Conservation (phyloP, 2,329 filamentous ascomycete species). For the Venturiaceae sp. region DNA sequence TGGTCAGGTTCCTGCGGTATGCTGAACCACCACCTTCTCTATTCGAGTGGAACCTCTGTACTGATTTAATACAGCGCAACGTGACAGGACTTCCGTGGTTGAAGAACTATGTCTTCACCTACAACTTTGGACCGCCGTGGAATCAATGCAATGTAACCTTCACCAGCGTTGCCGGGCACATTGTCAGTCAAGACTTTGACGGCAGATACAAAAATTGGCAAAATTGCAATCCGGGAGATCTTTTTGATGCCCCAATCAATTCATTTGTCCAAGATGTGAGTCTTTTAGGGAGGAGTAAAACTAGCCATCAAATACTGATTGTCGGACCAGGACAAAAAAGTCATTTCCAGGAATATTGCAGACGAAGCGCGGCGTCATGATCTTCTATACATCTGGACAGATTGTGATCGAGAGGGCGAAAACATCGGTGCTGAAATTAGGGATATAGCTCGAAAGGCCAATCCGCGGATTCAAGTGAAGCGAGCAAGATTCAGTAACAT, state of each 20-base stretch:
- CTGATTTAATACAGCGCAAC: conserved; percentile 42
- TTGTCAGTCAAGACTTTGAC: conserved; percentile 72
- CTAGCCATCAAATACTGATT: neutral
- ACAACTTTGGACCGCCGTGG: conserved; percentile 74
- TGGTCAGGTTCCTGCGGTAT: conserved; percentile 61
- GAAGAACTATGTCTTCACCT: conserved; percentile 91
- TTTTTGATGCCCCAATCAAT: conserved; percentile 74
- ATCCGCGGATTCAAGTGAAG: conserved; percentile 66
- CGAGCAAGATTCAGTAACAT: conserved; percentile 93
- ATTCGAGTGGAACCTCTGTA: neutral
- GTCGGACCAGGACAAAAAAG: conserved; percentile 46
- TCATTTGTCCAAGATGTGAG: conserved; percentile 57
- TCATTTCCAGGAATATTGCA: conserved; percentile 77
- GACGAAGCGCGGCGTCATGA: conserved; percentile 62
- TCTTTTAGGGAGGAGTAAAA: neutral
- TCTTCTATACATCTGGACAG: conserved; percentile 91
- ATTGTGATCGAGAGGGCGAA: conserved; percentile 96
- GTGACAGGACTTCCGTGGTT: conserved; percentile 64
- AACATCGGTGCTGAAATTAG: conserved; percentile 91
- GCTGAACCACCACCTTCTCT: neutral
- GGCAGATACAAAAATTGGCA: conserved; percentile 68
- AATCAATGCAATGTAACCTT: conserved; percentile 79
- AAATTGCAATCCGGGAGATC: conserved; percentile 63
- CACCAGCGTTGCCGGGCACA: conserved; percentile 86
- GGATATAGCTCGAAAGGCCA: conserved; percentile 65